Evolutionary conservation across 345 rosid species (phyloP), one percentile per base, ranked within the genome.

Genomic region (Ceriops zippeliana): DNA sequence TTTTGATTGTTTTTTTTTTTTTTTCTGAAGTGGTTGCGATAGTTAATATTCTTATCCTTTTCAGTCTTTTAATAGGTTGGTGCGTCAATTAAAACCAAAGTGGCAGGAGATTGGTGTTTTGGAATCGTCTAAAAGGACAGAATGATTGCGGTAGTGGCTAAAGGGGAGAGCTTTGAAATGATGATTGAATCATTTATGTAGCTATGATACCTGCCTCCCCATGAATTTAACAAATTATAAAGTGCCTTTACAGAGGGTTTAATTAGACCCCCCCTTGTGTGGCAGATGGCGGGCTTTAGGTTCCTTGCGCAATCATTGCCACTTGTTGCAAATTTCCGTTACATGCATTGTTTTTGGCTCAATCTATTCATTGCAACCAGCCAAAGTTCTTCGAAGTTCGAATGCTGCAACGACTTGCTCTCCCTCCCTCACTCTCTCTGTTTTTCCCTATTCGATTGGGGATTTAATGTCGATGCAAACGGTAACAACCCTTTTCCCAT

Each of bases 111-210:
- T 42, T n/a, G 38, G n/a, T 28, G n/a, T 4, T 46, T 28, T 19
- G 64, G 58, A 52, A 59, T n/a, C 37, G 10, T 38, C 3, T 42
- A 54, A 54, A 22, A 38, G 27, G 61, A 52, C 74, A 70, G 26
- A 38, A 63, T 62, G 68, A 70, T 62, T 70, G 74, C 11, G 46
- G 73, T 3, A 42, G 49, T 17, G 13, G 49, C 49, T 15, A 13
- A 37, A 3, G 49, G 16, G 15, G 19, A 42, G 47, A n/a, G 59
- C 22, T 49, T 61, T 61, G 52, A 8, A 69, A 69, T 69, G 51
- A 69, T 69, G 35, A 69, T 60, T 32, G 59, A 69, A 69, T 69
- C 66, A 69, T 69, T 69, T 52, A 24, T 69, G 52, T 19, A 24
- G n/a, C 22, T 34, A 32, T 47, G 26, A 49, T 59, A 21, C 56